Evolutionary conservation across 345 rosid genomes (phyloP), one percentile per base, ranked within the genome.

Genomic region (Odontarrhena argentea): DNA sequence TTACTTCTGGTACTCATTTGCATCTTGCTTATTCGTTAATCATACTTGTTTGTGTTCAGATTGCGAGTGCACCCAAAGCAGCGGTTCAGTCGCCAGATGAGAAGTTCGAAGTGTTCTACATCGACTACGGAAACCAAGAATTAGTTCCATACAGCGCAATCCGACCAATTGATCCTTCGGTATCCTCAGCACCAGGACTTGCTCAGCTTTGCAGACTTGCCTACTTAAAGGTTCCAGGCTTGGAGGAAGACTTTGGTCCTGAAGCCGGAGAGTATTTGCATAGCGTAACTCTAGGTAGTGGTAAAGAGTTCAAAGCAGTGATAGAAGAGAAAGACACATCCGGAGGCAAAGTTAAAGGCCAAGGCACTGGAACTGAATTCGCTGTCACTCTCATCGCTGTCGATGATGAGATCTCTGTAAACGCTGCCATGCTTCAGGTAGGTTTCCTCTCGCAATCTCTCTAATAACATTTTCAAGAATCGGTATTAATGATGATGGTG

Each of bases 161-260:
- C 59, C 79, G 98, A 25, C 96, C 96, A 35, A 43, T 87, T 47
- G 99, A 91, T 28, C 68, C 92, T 41, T 80, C 97, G 4, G 80
- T 95, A 18, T 77, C 97, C 2, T 67, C 83, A 1, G 77, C 88
- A 26, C 82, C 98, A 48, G 86, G 87, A 45, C 90, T 91, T 36
- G 96, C 98, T 71, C 98, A 95, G 85, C 79, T 95, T 24, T 91
- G 99, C 79, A 86, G 84, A 68, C 91, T 95, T 56, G 98, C 98
- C n/a, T 86, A 87, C 79, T 53, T 95, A 5, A 95, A 89, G 84
- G 97, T 89, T 65, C 98, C 99, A 45, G 60, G 69, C 81, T 45
- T 91, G 78, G 89, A 85, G 45, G 96, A 89, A 22, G 98, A 95
- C 70, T 95, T 70, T 50, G 98, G 99, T 49, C 77, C 78, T 34